These are phyloP conservation scores for Wickerhamomyces sp. DNA, from an alignment of 1,139 yeast species.

Conservation along the genomic window DNA sequence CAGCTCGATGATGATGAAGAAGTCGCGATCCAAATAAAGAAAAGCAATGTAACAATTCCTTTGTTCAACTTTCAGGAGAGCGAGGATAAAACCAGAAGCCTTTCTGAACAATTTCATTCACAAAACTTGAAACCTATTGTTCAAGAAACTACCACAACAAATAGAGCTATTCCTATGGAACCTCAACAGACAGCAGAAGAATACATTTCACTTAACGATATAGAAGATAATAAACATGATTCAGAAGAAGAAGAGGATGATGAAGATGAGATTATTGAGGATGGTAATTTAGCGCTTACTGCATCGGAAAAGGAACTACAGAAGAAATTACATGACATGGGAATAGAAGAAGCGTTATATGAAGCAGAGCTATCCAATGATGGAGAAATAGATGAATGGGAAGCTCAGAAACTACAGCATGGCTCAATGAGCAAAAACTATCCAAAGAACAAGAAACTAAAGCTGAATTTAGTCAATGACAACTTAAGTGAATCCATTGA, in stretches of 20 bases:
- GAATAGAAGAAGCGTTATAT: slow-evolving; percentile 36
- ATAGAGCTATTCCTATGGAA: too few species aligned
- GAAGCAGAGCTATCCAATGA: slow-evolving; percentile 30
- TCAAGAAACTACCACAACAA: neutral
- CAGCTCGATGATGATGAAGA: neutral
- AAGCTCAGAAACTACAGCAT: slow-evolving; percentile 13
- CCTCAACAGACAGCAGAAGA: neutral
- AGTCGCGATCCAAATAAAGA: slow-evolving; percentile 1
- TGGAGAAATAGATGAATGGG: slow-evolving; percentile 25
- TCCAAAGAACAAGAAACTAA: neutral
- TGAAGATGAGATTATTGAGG: slow-evolving; percentile 28
- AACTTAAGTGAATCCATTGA: neutral
- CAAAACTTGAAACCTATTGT: neutral
- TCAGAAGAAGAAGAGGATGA: slow-evolving; percentile 30
- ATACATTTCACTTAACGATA: slow-evolving; percentile 1
- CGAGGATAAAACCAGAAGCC: too few species aligned
- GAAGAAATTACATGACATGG: slow-evolving; percentile 27
- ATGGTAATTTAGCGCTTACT: slow-evolving; percentile 32
- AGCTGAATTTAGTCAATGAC: neutral
- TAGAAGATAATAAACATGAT: slow-evolving; percentile 21
- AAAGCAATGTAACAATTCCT: slow-evolving; percentile 4
- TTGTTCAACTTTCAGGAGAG: slow-evolving; percentile 5
- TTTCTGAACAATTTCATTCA: neutral
- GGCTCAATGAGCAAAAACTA: slow-evolving; percentile 4
- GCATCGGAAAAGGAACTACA: slow-evolving; percentile 24